Evolutionary conservation across 306 rosid species (phyloP).

Genomic region (Inga leiocalycina): DNA sequence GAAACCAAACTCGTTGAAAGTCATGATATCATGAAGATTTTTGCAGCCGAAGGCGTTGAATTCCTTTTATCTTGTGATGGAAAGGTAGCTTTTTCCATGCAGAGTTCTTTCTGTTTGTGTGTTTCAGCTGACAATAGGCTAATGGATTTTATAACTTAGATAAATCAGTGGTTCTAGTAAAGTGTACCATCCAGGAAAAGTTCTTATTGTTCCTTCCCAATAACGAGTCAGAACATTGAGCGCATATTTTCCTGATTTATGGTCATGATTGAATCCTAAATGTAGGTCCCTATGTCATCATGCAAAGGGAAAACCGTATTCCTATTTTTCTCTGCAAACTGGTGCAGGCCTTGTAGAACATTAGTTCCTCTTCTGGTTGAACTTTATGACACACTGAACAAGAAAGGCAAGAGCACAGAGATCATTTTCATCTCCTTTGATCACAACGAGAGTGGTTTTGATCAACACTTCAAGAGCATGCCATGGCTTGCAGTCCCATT

Average conservation of each 20-base stretch:
- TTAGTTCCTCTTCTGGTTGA: conserved; percentile 68
- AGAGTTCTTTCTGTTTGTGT: neutral
- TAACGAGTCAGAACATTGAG: conserved; percentile 1
- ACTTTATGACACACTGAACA: conserved; percentile 57
- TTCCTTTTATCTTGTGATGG: conserved; percentile 72
- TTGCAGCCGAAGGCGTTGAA: conserved; percentile 73
- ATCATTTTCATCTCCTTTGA: conserved; percentile 78
- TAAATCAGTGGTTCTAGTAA: neutral
- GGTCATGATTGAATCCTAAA: conserved; percentile 29
- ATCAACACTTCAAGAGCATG: conserved; percentile 66
- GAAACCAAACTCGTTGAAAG: conserved; percentile 43
- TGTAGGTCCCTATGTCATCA: conserved; percentile 69
- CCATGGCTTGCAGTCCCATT: conserved; percentile 89
- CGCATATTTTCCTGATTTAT: conserved; percentile 30
- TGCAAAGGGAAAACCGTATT: conserved; percentile 72
- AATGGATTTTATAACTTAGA: conserved; percentile 26
- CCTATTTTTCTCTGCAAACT: conserved; percentile 83
- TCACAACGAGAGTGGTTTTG: conserved; percentile 58
- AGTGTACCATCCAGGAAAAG: neutral
- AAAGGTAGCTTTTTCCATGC: conserved; percentile 51
- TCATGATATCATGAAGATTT: conserved; percentile 49
- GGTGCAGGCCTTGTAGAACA: conserved; percentile 92
- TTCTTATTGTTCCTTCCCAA: neutral
- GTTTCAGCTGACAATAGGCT: conserved; percentile 20
- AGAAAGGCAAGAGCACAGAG: conserved; percentile 57